phyloP scores from a whole-genome alignment of 257 asterid species.

The Solanum pennellii region DNA sequence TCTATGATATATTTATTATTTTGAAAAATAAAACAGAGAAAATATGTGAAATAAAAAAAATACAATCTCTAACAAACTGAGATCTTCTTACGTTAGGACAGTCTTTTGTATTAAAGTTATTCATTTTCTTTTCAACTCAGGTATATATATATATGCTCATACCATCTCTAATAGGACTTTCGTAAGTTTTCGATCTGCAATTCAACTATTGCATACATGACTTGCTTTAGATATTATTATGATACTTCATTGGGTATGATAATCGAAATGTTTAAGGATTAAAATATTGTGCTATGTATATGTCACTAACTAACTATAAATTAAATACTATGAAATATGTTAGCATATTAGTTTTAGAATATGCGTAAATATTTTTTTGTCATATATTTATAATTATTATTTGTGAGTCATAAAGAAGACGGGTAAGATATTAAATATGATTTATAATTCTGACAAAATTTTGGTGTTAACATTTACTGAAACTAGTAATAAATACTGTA shows the following conservation, averaged over 20 bases:
- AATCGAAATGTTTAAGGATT: too few relatives aligned
- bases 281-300: background rate
- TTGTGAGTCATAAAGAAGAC: background rate
- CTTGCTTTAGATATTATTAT: too few relatives aligned
- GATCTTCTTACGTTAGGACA: too few relatives aligned
- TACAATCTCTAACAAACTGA: background rate
- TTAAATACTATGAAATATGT: background rate
- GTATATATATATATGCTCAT: background rate
- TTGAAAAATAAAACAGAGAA: background rate
- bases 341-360: background rate
- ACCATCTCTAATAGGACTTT: background rate
- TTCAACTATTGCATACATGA: too few relatives aligned
- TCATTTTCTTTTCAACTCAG: background rate
- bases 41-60: background rate
- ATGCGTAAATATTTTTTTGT: too few relatives aligned
- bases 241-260: background rate
- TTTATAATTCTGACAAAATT: background rate
- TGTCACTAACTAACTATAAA: background rate
- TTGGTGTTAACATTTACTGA: background rate
- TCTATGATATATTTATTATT: background rate
- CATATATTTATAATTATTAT: too few relatives aligned
- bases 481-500: background rate
- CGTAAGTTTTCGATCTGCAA: too few relatives aligned
- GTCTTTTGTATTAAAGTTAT: too few relatives aligned
- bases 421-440: background rate